These are phyloP conservation scores for Pulveroboletus sp. DNA, from an alignment of 768 basidiomycete genomes.

Conservation along the genomic window DNA sequence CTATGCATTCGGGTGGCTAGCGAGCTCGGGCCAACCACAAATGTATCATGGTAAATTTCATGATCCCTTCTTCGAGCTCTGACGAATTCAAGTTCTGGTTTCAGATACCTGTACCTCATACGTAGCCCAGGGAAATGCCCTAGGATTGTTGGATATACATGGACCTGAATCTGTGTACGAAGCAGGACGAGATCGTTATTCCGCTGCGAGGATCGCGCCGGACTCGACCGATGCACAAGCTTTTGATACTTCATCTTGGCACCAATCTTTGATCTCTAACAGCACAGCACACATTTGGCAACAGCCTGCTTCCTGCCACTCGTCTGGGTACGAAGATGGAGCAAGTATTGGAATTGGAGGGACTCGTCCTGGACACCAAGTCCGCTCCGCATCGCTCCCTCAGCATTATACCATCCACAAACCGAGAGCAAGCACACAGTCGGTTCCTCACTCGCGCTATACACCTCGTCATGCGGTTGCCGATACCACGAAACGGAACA, in stretches of 20 bases:
- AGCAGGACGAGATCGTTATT: background rate
- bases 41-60: background rate
- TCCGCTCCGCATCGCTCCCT: background rate
- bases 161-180: background rate
- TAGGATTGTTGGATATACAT: background rate
- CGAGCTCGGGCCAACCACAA: background rate
- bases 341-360: background rate
- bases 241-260: background rate
- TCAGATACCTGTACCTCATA: background rate
- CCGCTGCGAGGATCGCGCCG: background rate
- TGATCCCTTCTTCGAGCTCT: background rate
- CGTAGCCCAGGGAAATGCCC: background rate
- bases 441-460: background rate
- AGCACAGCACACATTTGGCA: background rate
- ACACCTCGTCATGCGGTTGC: conserved; percentile 5
- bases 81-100: background rate
- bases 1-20: background rate
- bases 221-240: background rate
- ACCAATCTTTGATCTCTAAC: background rate
- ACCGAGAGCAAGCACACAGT: background rate
- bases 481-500: background rate
- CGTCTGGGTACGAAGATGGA: background rate
- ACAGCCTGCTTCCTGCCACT: background rate
- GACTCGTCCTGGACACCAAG: too few relatives aligned
- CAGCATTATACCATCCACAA: background rate